Evolutionary conservation across 2,329 filamentous ascomycete species (phyloP), one percentile per base, ranked within the genome.

Genomic region (Fusarium austroafricanum): DNA sequence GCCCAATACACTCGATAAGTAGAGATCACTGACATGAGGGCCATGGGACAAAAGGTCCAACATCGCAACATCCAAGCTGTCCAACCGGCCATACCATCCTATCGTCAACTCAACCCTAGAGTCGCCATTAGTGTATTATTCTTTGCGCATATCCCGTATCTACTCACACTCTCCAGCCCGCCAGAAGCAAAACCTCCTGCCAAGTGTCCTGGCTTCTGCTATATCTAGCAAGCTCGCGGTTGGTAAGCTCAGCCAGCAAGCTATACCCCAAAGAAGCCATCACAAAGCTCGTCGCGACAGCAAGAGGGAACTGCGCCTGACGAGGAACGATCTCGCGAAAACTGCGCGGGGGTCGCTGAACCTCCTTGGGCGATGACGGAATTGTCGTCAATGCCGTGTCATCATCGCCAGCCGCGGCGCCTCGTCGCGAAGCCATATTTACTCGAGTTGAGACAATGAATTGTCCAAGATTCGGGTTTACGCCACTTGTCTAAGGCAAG

Each of bases 51-150:
- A 82, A 63, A 93, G 77, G 60, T 87, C 87, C 74, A 93, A 81
- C 45, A 87, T 84, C 12, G 86, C 86, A 50, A 91, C 82, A 77
- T 93, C 90, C 76, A 88, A 84, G 79, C 91, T 89, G 78, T 96
- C 93, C 76, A 91, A 92, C 66, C 89, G 84, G 42, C 89, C 83
- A 71, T 86, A 87, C 93, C 93, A 97, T 45, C 87, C 90, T 45
- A 94, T 75, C 23, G 83, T 87, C 53, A 97, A 83, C 76, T 94
- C 90, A 45, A 89, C 77, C 76, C 87, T 92, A 84, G 9, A 62
- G 31, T 51, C 29, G 14, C 38, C 23, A 31, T 70, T 29, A 70
- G 64, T 28, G 18, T 39, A 14, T 47, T 11, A 15, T 46, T 12
- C 23, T 15, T 26, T 18, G 21, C n/a, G 29, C 40, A 49, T 33